phyloP scores from a whole-genome alignment of 306 rosid genomes.

The Cucurbita moschata region DNA sequence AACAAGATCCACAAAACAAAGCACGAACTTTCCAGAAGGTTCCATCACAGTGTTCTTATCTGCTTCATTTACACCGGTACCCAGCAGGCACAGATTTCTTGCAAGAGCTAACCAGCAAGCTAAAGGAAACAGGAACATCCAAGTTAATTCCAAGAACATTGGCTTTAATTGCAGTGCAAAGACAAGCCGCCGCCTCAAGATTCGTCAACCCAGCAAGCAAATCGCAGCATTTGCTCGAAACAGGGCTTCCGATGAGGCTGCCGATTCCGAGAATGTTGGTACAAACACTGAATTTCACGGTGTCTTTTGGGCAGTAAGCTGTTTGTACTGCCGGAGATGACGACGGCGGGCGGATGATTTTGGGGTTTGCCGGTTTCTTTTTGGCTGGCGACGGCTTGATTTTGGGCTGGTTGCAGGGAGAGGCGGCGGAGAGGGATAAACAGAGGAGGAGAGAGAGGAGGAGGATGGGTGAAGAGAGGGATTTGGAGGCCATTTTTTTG shows the following conservation, averaged over 20 bases:
- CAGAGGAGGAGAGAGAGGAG: slow-evolving; percentile 32
- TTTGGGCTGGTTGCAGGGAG: slow-evolving; percentile 15
- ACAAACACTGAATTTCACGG: slow-evolving; percentile 58
- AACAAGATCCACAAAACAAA: not conserved
- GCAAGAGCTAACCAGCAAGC: slow-evolving; percentile 58
- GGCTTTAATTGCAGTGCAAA: slow-evolving; percentile 67
- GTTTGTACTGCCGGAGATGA: not conserved
- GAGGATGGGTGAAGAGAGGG: slow-evolving; percentile 24
- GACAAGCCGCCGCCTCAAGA: slow-evolving; percentile 59
- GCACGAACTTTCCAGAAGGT: not conserved
- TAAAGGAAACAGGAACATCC: slow-evolving; percentile 43
- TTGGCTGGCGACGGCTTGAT: slow-evolving; percentile 1
- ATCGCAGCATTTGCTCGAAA: slow-evolving; percentile 43
- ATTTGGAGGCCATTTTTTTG: slow-evolving; percentile 30
- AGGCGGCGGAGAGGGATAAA: slow-evolving; percentile 29
- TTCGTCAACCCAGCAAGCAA: slow-evolving; percentile 46
- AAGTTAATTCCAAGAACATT: slow-evolving; percentile 64
- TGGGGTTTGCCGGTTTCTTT: not conserved
- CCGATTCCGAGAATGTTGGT: slow-evolving; percentile 39
- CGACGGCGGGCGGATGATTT: not conserved
- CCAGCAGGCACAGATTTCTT: slow-evolving; percentile 58
- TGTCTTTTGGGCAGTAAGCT: slow-evolving; percentile 37
- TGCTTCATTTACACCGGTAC: slow-evolving; percentile 30
- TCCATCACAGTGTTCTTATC: no score
- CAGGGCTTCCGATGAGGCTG: slow-evolving; percentile 33